Conservation (phyloP, 139 green algal species). For the Chlorella sp. region DNA sequence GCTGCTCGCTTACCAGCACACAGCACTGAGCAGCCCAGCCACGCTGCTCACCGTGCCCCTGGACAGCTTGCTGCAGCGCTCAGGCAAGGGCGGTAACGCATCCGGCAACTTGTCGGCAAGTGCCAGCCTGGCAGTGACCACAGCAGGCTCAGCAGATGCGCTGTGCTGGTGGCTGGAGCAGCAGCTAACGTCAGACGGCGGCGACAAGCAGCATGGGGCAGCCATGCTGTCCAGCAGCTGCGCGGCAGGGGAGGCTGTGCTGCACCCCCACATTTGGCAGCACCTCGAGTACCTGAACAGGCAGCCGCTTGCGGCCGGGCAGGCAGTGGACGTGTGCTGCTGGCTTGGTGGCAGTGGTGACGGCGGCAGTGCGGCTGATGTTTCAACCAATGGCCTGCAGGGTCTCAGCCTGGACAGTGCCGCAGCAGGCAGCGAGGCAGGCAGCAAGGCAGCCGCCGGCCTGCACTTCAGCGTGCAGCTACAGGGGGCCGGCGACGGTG, state of each 20-base stretch:
- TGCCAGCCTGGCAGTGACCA: neutral
- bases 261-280: conserved; percentile 16
- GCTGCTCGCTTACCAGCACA: neutral
- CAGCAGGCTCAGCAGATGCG: neutral
- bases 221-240: neutral
- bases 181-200: neutral
- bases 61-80: neutral
- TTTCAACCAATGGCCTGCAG: neutral
- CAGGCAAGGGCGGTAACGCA: neutral
- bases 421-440: neutral
- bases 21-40: neutral
- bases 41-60: neutral
- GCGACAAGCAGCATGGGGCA: neutral
- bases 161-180: conserved; percentile 27
- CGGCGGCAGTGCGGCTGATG: neutral
- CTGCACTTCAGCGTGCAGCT: neutral
- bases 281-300: neutral
- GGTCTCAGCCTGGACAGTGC: neutral
- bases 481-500: neutral
- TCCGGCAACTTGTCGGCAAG: neutral
- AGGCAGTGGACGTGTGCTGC: neutral
- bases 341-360: neutral
- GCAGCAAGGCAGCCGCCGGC: neutral
- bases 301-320: neutral
- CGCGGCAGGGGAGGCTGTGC: neutral